A percentile compares a stretch with the other conserved stretches of the same genome.
Evolutionary conservation across 257 asterid genomes (phyloP).

Genomic region (Ophiorrhiza pumila): DNA sequence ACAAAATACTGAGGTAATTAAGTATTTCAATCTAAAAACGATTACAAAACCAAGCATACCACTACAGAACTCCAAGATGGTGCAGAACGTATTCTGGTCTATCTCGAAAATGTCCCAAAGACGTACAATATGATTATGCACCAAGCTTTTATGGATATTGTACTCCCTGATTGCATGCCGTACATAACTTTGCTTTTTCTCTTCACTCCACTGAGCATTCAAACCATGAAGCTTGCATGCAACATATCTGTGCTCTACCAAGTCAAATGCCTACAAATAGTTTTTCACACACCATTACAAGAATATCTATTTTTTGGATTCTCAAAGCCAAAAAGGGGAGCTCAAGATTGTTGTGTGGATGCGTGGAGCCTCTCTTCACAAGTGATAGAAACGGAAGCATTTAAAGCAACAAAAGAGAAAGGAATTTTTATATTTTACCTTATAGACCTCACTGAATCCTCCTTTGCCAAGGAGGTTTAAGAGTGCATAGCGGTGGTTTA

Average conservation of each 20-base stretch:
- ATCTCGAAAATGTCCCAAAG: slow-evolving; percentile 99
- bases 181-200: slow-evolving; percentile 92
- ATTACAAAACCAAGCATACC: slow-evolving; percentile 43
- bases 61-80: slow-evolving; percentile 91
- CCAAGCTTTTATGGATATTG: slow-evolving; percentile 92
- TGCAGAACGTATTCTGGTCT: slow-evolving; percentile 96
- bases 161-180: slow-evolving; percentile 99
- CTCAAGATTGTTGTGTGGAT: not conserved
- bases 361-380: not conserved
- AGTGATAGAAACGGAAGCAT: slow-evolving; percentile 11
- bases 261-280: slow-evolving; percentile 91
- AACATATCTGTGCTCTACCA: slow-evolving; percentile 90
- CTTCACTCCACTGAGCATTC: slow-evolving; percentile 99
- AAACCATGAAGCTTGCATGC: slow-evolving; percentile 99
- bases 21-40: not conserved
- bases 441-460: slow-evolving; percentile 97
- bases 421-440: slow-evolving; percentile 44
- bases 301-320: slow-evolving; percentile 5
- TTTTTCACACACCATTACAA: slow-evolving; percentile 21
- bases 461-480: slow-evolving; percentile 97
- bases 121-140: slow-evolving; percentile 89
- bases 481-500: slow-evolving; percentile 93
- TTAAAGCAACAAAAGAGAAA: slow-evolving; percentile 8
- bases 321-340: not conserved
- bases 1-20: not conserved